Conservation (phyloP, 164 flowering plant species). For the Warburgia ugandensis region DNA sequence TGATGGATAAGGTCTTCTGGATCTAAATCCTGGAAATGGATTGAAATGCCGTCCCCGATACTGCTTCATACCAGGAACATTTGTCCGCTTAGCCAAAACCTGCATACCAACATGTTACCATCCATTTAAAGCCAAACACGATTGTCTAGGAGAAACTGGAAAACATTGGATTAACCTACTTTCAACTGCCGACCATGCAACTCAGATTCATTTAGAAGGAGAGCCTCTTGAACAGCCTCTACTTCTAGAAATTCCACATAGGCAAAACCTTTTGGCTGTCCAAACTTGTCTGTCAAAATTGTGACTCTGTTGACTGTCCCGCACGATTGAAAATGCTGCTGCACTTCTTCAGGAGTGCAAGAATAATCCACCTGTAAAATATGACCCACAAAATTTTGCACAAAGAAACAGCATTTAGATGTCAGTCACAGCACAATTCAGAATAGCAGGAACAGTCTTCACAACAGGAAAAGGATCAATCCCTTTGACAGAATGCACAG, state of each 20-base stretch:
- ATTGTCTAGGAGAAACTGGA: neutral
- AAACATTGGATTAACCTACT: constrained; percentile 23
- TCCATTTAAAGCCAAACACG: neutral
- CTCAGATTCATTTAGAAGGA: constrained; percentile 65
- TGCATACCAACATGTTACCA: constrained; percentile 13
- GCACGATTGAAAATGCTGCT: constrained; percentile 77
- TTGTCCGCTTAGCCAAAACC: constrained; percentile 75
- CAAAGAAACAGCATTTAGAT: neutral
- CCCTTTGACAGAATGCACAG: too few relatives aligned
- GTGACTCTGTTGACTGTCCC: constrained; percentile 82
- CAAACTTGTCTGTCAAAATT: constrained; percentile 73
- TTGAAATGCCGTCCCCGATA: constrained; percentile 47
- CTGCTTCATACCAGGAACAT: constrained; percentile 74
- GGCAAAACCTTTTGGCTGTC: constrained; percentile 82
- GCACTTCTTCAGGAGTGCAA: constrained; percentile 79
- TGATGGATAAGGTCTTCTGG: constrained; percentile 39
- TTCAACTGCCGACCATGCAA: constrained; percentile 75
- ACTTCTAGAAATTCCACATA: constrained; percentile 74
- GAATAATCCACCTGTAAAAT: constrained; percentile 78
- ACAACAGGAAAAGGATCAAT: too few relatives aligned
- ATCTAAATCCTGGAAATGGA: constrained; percentile 37
- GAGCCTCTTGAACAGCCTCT: constrained; percentile 75
- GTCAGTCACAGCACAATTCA: too few relatives aligned
- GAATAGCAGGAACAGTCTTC: too few relatives aligned
- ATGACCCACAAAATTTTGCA: constrained; percentile 2